Conservation (phyloP, 139 green algal genomes). For the Edaphochlamys debaryana region DNA sequence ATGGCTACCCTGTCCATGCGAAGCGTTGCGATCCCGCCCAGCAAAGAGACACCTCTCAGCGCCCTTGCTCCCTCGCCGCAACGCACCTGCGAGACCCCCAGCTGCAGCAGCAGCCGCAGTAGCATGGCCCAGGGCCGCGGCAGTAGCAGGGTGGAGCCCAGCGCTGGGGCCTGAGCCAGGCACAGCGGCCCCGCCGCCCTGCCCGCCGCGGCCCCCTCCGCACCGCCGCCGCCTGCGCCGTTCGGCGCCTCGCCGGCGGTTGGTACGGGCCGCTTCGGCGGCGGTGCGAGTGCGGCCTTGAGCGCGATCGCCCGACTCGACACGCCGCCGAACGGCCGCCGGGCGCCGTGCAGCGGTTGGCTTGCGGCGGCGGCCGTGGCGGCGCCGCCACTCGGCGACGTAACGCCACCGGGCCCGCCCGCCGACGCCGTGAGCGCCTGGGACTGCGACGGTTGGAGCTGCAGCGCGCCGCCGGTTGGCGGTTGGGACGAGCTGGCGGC, state of each 20-base stretch:
- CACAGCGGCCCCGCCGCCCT: background rate
- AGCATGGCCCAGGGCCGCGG: constrained; percentile 72
- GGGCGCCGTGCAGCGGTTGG: background rate
- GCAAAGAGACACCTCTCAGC: too few relatives aligned
- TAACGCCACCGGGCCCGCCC: too few relatives aligned
- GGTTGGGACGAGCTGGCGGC: background rate
- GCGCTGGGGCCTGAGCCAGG: constrained; percentile 42
- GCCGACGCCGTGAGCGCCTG: too few relatives aligned
- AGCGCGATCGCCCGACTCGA: background rate
- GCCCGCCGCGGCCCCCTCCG: too few relatives aligned
- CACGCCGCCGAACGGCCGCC: background rate
- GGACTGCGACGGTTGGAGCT: too few relatives aligned
- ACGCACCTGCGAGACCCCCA: constrained; percentile 49
- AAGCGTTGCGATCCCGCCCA: too few relatives aligned
- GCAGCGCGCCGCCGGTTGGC: too few relatives aligned
- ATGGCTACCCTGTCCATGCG: too few relatives aligned
- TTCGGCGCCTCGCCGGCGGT: too few relatives aligned
- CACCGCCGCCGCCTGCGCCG: background rate
- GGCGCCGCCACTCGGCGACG: too few relatives aligned
- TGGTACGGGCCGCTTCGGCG: background rate
- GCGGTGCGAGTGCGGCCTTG: background rate
- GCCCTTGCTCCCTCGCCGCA: too few relatives aligned
- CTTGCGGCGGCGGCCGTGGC: background rate
- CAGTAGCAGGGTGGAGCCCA: constrained; percentile 71
- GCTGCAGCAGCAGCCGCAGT: constrained; percentile 80